Base-by-base conservation (phyloP, 208 protist species). In the Trypanosoma platydactyli region DNA sequence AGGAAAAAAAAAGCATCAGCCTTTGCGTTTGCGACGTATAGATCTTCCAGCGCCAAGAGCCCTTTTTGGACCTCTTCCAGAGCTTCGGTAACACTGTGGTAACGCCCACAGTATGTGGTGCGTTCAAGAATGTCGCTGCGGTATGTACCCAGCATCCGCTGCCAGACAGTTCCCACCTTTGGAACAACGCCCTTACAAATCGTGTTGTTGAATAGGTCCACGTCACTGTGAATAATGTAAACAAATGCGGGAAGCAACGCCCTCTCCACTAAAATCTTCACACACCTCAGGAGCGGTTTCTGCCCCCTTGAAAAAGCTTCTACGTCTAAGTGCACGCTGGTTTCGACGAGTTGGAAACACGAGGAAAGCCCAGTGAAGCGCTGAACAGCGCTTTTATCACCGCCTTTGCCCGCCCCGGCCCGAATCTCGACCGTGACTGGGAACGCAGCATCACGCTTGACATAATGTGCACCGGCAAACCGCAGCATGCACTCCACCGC, bases 221-320 rank as follows among this genome's bases (percentile, higher is more conserved):
- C 65, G 42, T 93, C 86, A 41, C 71, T 84, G 72, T 89, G 79
- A 9, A 63, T 75, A 33, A 84, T 50, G 50, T 93, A 93, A n/a
- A 85, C 58, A 65, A 95, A 90, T 42, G 87, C 90, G 0, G 86
- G 90, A 49, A 93, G 83, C 6, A 95, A 64, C 46, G 76, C 80
- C 55, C 82, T 72, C 29, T 30, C 33, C 25, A 79, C 73, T 15
- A 92, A 73, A 27, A 76, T 61, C 63, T 82, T 72, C 1, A 89
- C 73, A 51, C 83, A 90, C 12, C 67, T 52, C 1, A 74, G 51
- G 18, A 81, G 55, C 11, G 83, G 67, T 18, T 68, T 35, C 24
- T 71, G 67, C 16, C 80, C 61, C 16, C 55, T 65, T 18, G 69
- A 72, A 13, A 85, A 41, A n/a, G 76, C 38, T 25, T 82, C 77